Conservation (phyloP, 148 eudicot species). For the Mesembryanthemum crystallinum region DNA sequence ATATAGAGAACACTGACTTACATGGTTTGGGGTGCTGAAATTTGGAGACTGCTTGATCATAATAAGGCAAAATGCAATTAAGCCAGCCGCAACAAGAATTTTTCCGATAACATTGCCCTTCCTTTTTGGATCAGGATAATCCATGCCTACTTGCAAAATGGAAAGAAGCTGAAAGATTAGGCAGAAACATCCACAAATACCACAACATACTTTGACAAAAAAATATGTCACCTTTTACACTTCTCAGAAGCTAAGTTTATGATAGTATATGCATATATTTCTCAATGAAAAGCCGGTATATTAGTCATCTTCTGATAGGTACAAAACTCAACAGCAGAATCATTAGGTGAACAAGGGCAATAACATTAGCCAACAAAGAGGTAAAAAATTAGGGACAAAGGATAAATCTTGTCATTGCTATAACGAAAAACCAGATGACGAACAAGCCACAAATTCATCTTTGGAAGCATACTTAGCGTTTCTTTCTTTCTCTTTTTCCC, state of each 20-base stretch:
- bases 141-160: conserved; percentile 55
- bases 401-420: too few relatives aligned
- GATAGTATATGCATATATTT: background rate
- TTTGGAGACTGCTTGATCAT: conserved; percentile 61
- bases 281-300: background rate
- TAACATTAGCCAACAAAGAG: too few relatives aligned
- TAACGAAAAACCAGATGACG: too few relatives aligned
- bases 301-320: background rate
- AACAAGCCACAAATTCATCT: too few relatives aligned
- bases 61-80: conserved; percentile 62
- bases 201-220: background rate
- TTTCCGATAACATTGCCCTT: conserved; percentile 50
- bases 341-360: too few relatives aligned
- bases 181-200: background rate
- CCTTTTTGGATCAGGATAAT: conserved; percentile 57
- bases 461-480: too few relatives aligned
- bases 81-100: conserved; percentile 51
- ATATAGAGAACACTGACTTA: conserved; percentile 27
- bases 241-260: background rate
- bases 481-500: too few relatives aligned
- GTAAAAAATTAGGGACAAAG: too few relatives aligned
- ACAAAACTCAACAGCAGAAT: background rate
- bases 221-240: background rate
- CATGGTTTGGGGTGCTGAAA: conserved; percentile 58
- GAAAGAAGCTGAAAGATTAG: background rate